Percentiles rank a stretch among this genome's conserved stretches.
These are phyloP conservation scores for Aschersonia sp. DNA, from an alignment of 2,329 filamentous ascomycete species.

Conservation along the genomic window DNA sequence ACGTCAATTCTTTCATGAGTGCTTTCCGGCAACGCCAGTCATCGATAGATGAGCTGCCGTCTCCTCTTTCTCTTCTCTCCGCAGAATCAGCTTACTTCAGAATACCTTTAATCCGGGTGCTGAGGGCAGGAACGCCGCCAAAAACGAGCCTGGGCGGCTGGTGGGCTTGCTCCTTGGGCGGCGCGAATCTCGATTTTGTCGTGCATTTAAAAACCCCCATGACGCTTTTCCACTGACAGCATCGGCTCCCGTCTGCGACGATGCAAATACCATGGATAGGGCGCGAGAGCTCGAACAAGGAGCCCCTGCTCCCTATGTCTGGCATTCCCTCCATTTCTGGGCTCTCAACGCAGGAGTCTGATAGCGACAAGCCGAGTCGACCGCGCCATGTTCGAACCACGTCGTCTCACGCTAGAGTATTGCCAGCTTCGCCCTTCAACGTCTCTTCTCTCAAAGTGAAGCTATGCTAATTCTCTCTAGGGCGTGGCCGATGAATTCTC, in stretches of 20 bases:
- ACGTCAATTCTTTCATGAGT: too few species aligned
- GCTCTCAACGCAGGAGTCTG: slow-evolving; percentile 9
- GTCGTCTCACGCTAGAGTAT: slow-evolving; percentile 40
- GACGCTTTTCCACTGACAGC: slow-evolving; percentile 2
- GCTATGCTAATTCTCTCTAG: slow-evolving; percentile 14
- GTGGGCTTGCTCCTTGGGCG: slow-evolving; percentile 1
- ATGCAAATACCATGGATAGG: slow-evolving; percentile 25
- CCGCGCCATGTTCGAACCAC: slow-evolving; percentile 30
- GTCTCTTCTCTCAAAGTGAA: too few species aligned
- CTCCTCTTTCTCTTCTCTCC: not conserved
- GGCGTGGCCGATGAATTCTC: slow-evolving; percentile 45
- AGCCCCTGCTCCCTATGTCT: slow-evolving; percentile 19
- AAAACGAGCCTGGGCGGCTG: not conserved
- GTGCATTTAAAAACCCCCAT: not conserved
- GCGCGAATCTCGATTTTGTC: not conserved
- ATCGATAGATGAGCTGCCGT: not conserved
- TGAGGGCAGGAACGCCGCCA: not conserved
- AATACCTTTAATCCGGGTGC: too few species aligned
- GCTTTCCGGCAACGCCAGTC: not conserved
- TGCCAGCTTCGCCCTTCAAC: slow-evolving; percentile 5
- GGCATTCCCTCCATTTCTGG: slow-evolving; percentile 18
- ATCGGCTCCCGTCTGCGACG: slow-evolving; percentile 8
- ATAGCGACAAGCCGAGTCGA: slow-evolving; percentile 13
- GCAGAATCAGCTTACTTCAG: too few species aligned
- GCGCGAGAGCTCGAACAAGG: slow-evolving; percentile 15